Conservation (phyloP, 177 flowering plant species). For the Vitis hybrid region DNA sequence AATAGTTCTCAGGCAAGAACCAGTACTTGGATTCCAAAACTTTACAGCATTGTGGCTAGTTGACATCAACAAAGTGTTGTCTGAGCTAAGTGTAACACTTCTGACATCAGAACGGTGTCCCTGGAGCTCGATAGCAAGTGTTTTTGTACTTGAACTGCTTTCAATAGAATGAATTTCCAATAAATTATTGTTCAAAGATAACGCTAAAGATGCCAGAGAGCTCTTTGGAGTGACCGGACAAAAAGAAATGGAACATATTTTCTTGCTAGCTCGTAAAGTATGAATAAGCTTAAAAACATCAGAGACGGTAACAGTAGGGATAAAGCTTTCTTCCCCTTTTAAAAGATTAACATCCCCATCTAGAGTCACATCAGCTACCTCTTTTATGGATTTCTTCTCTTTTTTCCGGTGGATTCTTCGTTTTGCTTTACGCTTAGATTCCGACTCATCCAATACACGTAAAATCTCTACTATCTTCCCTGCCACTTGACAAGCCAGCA, state of each 20-base stretch:
- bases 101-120: conserved; percentile 93
- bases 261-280: conserved; percentile 67
- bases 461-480: conserved; percentile 84
- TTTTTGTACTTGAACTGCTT: conserved; percentile 38
- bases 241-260: conserved; percentile 83
- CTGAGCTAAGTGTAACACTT: conserved; percentile 91
- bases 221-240: conserved; percentile 60
- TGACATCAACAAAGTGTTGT: conserved; percentile 83
- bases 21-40: conserved; percentile 94
- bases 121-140: conserved; percentile 66
- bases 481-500: conserved; percentile 96
- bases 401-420: conserved; percentile 73
- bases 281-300: conserved; percentile 87
- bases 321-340: conserved; percentile 30
- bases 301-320: conserved; percentile 40
- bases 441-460: conserved; percentile 69
- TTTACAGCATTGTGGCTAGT: conserved; percentile 88
- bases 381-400: conserved; percentile 65
- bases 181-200: conserved; percentile 81
- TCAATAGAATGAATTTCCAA: conserved; percentile 74
- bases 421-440: conserved; percentile 84
- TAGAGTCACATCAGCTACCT: conserved; percentile 36
- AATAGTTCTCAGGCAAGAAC: conserved; percentile 84
- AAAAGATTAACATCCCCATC: conserved; percentile 36
- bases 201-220: conserved; percentile 62